Base-by-base conservation (phyloP, 495 filamentous ascomycete species). In the Parmelia sp. region DNA sequence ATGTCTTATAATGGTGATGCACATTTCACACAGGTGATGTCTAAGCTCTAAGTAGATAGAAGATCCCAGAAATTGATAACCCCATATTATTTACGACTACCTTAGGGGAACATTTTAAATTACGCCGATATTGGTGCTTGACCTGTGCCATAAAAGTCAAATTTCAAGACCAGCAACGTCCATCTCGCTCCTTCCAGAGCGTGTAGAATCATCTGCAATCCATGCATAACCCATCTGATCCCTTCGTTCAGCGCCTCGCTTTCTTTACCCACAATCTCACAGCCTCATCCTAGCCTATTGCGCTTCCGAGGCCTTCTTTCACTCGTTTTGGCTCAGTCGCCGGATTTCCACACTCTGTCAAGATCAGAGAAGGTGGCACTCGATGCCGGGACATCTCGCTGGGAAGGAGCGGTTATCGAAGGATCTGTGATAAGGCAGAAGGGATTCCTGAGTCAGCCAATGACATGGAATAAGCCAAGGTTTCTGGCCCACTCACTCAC, bases 101-200 rank as follows among this genome's bases (percentile, higher is more conserved):
- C 49, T 53, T 53, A 53, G n/a, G 17, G 29, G 29, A 55, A 29
- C 51, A 33, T n/a, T 55, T 55, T 31, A 55, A 35, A 55, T 55
- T 33, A 2, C 51, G 35, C 35, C 51, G n/a, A n/a, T 10, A 21
- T 33, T 55, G 15, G 17, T 6, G 31, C 59, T 35, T 37, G 29
- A 17, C n/a, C 37, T 44, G 23, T 37, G 39, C 47, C 47, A 49
- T 23, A 4, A 35, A 61, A 61, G 59, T 44, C 59, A 61, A 61
- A 61, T n/a, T 33, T 10, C 59, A n/a, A 7, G 51, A 33, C 27
- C 17, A 21, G 17, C 29, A 33, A 55, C 29, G 29, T 55, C 51
- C 51, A 33, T 55, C 29, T 55, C 29, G 15, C 51, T 35, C 51
- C 15, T 21, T 33, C 15, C 27, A 55, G 51, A 10, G 15, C 51